Base-by-base conservation (phyloP, 495 filamentous ascomycete species). In the Cercophora sp. region DNA sequence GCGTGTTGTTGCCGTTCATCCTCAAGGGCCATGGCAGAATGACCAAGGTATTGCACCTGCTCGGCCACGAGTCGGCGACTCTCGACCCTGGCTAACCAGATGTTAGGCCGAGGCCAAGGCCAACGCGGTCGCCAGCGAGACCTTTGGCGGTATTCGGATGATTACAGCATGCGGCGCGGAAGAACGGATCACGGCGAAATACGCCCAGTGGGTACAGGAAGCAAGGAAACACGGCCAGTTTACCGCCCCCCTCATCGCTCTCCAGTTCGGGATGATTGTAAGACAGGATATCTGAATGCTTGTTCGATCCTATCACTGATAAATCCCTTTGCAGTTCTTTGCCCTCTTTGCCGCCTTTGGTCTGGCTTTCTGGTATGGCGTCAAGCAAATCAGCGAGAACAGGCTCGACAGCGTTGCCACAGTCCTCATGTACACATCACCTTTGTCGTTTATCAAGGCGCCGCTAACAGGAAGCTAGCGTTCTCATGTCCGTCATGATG, bases 91-190 rank as follows among this genome's bases (percentile, higher is more conserved):
- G 73, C 79, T 62, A 72, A 70, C 34, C 59, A 74, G 18, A 76
- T 82, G 84, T 55, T 69, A 78, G 51, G 72, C 76, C 4, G 79
- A 85, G 41, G 80, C 77, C 18, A 77, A 83, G 39, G 83, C 83
- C 0, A 79, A 81, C 0, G 77, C 77, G 16, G 67, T 83, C 9
- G 80, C 84, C 8, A 82, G 80, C 48, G 84, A 85, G 54, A 68
- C 73, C 1, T 73, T 83, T 32, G 61, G 71, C 13, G 78, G 78
- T 3, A 72, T 84, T 18, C 64, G 81, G 34, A 84, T 85, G 66
- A 70, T 86, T 32, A 72, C 78, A 22, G 84, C 84, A 8, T 85
- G 82, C 51, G 82, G 83, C 16, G 84, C 83, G 0, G 80, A 85
- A 55, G 56, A 57, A 13, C 78, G 75, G 47, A 75, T 85, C 58